Percentiles rank a stretch among this genome's conserved stretches.
These are phyloP conservation scores for Eucalyptus urophylla DNA, from an alignment of 345 rosid genomes.

Conservation along the genomic window DNA sequence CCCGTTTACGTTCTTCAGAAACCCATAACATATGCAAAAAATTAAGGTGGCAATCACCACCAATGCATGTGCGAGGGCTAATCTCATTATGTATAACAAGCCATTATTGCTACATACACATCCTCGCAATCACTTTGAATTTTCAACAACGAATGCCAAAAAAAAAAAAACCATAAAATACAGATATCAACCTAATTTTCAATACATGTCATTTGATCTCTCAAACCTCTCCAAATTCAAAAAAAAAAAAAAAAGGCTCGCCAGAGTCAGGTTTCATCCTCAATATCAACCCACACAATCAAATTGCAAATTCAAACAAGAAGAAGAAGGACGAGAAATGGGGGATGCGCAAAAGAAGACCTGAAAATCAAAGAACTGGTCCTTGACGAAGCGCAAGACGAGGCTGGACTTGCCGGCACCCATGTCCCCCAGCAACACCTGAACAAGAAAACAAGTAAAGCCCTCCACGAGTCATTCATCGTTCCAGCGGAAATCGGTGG, in stretches of 20 bases:
- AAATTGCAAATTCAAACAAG: not conserved
- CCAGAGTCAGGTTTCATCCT: not conserved
- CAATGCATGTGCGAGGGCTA: not conserved
- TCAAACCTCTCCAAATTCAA: not conserved
- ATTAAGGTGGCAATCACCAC: not conserved
- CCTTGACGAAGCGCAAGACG: conserved; percentile 45
- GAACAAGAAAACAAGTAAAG: not conserved
- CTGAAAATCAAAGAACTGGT: conserved; percentile 53
- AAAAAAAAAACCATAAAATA: not conserved
- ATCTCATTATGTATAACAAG: not conserved
- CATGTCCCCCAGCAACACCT: conserved; percentile 62
- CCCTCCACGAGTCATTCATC: not conserved
- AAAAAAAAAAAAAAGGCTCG: not conserved
- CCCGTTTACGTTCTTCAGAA: not conserved
- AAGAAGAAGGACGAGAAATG: not conserved
- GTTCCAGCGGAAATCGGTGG: not conserved
- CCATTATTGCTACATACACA: not conserved
- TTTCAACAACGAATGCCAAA: not conserved
- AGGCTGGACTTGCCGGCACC: conserved; percentile 57
- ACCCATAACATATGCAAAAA: not conserved
- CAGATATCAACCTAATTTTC: not conserved
- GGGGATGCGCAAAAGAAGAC: not conserved
- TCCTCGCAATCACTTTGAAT: not conserved
- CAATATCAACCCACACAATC: not conserved
- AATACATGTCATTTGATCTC: not conserved